These are phyloP conservation scores for Ophiostoma perfectum DNA, from an alignment of 2,329 filamentous ascomycete genomes.

Conservation along the genomic window DNA sequence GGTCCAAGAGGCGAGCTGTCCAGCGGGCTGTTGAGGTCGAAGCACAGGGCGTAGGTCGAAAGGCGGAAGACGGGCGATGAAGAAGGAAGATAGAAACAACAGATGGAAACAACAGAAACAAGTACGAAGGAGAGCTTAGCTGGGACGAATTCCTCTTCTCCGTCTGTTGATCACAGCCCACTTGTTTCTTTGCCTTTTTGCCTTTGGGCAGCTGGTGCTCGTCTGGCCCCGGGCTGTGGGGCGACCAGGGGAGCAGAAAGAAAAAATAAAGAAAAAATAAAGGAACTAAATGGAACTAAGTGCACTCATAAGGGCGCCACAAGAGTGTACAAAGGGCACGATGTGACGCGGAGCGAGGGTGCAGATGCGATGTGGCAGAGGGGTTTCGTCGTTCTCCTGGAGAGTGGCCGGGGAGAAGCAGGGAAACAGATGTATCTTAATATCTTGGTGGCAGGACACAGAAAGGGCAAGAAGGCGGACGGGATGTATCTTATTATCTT, in stretches of 20 bases:
- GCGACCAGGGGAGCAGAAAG: conserved; percentile 2
- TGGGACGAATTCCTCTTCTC: not conserved
- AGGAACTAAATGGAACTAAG: not conserved
- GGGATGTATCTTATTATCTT: not conserved
- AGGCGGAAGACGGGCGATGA: too few relatives aligned
- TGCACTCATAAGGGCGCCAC: conserved; percentile 2
- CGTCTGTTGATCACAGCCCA: not conserved
- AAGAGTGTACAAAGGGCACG: not conserved
- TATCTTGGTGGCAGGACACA: too few relatives aligned
- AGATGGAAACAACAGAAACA: too few relatives aligned
- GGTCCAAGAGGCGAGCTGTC: not conserved
- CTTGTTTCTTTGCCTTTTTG: conserved; percentile 5
- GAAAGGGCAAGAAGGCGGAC: not conserved
- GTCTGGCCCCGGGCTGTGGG: not conserved
- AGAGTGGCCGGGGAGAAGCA: not conserved
- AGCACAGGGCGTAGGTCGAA: too few relatives aligned
- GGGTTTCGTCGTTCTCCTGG: not conserved
- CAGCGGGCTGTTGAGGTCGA: not conserved
- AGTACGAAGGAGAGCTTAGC: too few relatives aligned
- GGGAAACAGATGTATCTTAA: too few relatives aligned
- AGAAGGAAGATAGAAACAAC: too few relatives aligned
- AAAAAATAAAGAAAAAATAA: not conserved
- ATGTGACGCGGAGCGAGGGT: not conserved
- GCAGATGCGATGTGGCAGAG: not conserved
- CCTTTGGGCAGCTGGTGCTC: conserved; percentile 7